Evolutionary conservation across 1,284 basidiomycete species (phyloP), one percentile per base, ranked within the genome.

Genomic region (Anthracocystis setariae): DNA sequence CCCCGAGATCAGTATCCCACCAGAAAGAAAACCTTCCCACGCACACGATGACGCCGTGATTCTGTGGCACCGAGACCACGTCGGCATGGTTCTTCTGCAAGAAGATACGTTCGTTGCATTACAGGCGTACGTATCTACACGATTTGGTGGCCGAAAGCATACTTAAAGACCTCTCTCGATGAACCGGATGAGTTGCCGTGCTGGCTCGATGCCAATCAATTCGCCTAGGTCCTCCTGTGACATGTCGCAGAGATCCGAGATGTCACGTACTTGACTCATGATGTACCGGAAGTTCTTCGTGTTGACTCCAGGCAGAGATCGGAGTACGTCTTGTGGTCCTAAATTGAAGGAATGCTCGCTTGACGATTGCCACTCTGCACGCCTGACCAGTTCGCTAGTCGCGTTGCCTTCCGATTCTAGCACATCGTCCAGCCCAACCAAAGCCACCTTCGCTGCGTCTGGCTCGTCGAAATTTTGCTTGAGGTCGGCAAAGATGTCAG

Each of bases 401-500:
- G 38, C 52, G 52, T 50, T 47, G 35, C 55, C 59, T 42, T 48
- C 46, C 21, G 46, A 42, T 42, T 57, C 61, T 29, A 42, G 48
- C 12, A 39, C 25, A 35, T 76, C 63, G 29, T 73, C 72, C 18
- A 75, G 56, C 3, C 77, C 78, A 25, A 78, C 74, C 13, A 77
- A 74, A 46, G 92, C 92, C 0, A 91, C 90, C 13, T 93, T 93
- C 24, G 93, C 87, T 7, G 89, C 87, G 70, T 96, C 91, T 0
- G 95, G 96, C 81, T 98, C 93, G 0, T 88, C 85, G 52, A 89
- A 88, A 71, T 91, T 90, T n/a, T 86, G 78, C 83, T 98, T 98
- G 27, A 98, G 88, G 78, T 98, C 95, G 44, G 88, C 89, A 85
- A 98, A 94, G 55, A 98, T 94, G 69, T 94, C 90, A 0, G 93